Evolutionary conservation across 768 basidiomycete species (phyloP).

Genomic region (Amanita inopinata): DNA sequence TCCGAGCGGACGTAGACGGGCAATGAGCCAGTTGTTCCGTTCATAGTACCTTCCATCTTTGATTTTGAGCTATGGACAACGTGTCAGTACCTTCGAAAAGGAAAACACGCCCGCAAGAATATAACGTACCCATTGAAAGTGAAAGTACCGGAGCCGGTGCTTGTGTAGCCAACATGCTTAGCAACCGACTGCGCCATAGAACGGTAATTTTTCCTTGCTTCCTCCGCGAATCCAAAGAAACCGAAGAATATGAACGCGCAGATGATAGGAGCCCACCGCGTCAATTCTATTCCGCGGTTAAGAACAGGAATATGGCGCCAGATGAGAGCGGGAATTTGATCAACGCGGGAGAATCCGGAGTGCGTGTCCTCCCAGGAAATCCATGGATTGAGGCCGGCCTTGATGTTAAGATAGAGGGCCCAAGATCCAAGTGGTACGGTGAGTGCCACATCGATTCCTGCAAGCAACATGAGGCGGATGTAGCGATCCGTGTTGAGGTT

Average conservation of each 20-base stretch:
- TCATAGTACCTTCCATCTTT: constrained; percentile 15
- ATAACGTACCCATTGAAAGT: constrained; percentile 20
- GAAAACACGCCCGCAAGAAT: not conserved
- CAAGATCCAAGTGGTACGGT: constrained; percentile 35
- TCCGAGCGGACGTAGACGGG: constrained; percentile 39
- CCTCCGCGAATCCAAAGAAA: constrained; percentile 60
- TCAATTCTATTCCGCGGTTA: constrained; percentile 27
- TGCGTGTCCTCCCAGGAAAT: constrained; percentile 44
- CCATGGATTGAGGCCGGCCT: constrained; percentile 29
- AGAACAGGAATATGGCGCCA: constrained; percentile 27
- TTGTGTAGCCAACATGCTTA: constrained; percentile 25
- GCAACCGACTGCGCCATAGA: constrained; percentile 28
- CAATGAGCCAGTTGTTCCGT: constrained; percentile 23
- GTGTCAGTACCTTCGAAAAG: constrained; percentile 4
- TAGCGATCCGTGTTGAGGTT: constrained; percentile 40
- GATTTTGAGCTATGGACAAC: constrained; percentile 16
- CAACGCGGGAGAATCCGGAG: constrained; percentile 34
- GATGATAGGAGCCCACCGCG: constrained; percentile 36
- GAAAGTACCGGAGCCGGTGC: constrained; percentile 17
- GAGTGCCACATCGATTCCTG: constrained; percentile 34
- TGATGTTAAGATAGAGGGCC: constrained; percentile 27
- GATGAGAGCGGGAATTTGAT: constrained; percentile 27
- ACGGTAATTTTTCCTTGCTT: constrained; percentile 46
- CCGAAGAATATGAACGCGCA: constrained; percentile 51
- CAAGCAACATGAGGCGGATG: constrained; percentile 48